Percentiles rank a stretch among this genome's conserved stretches.
Conservation (phyloP, 2,329 filamentous ascomycete species). For the Fusarium anthophilum region DNA sequence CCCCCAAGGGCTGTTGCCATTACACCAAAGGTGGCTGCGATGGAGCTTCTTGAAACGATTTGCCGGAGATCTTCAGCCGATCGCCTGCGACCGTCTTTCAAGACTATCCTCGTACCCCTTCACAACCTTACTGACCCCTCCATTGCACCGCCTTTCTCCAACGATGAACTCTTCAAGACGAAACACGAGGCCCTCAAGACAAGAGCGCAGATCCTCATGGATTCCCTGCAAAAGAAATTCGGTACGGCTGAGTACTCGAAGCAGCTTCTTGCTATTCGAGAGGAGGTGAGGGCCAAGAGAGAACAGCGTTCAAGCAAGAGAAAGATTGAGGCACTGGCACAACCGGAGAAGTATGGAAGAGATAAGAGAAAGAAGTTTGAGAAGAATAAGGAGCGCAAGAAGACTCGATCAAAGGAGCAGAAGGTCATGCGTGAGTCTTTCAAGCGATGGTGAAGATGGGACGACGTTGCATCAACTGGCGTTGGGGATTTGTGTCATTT, state of each 20-base stretch:
- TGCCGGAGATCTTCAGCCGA: conserved; percentile 67
- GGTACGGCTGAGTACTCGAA: conserved; percentile 83
- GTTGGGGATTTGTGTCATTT: conserved; percentile 36
- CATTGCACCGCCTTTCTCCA: conserved; percentile 76
- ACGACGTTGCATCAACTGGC: conserved; percentile 39
- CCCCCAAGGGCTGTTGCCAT: conserved; percentile 70
- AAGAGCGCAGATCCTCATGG: conserved; percentile 80
- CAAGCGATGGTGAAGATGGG: conserved; percentile 55
- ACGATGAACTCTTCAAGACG: conserved; percentile 74
- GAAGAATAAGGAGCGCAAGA: conserved; percentile 83
- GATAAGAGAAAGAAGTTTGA: conserved; percentile 87
- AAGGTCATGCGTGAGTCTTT: conserved; percentile 77
- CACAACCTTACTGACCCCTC: conserved; percentile 85
- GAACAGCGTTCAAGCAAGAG: conserved; percentile 83
- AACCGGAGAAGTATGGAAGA: conserved; percentile 80
- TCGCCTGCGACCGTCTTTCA: conserved; percentile 70
- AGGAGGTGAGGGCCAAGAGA: conserved; percentile 75
- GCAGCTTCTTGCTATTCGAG: conserved; percentile 76
- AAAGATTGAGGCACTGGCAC: conserved; percentile 84
- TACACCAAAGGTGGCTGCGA: conserved; percentile 77
- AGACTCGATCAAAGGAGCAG: conserved; percentile 79
- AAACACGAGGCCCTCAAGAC: conserved; percentile 76
- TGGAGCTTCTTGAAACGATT: conserved; percentile 78
- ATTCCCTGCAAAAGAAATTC: conserved; percentile 83
- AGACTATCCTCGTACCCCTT: conserved; percentile 68